Evolutionary conservation across 805 yeast genomes (phyloP).

Genomic region (Lachancea kluyveri): DNA sequence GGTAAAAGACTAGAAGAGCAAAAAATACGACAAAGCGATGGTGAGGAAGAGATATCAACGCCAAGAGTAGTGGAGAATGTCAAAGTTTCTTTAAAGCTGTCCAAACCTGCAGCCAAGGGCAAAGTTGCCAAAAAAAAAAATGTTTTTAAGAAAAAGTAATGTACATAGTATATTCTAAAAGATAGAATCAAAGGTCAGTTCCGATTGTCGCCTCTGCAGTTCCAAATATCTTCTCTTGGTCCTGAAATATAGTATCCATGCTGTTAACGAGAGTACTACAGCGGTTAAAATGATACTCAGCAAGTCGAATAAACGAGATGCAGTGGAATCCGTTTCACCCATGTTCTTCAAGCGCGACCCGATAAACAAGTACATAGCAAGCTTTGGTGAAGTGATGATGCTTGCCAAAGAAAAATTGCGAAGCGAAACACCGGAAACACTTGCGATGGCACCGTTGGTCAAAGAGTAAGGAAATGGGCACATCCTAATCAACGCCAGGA

Average conservation of each 20-base stretch:
- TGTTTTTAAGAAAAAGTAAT: slow-evolving; percentile 4
- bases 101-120: slow-evolving; percentile 2
- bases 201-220: slow-evolving; percentile 20
- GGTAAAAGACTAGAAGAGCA: slow-evolving; percentile 5
- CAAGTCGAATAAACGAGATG: slow-evolving; percentile 54
- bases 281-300: slow-evolving; percentile 54
- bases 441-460: slow-evolving; percentile 87
- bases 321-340: slow-evolving; percentile 49
- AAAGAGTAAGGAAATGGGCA: slow-evolving; percentile 93
- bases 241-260: slow-evolving; percentile 60
- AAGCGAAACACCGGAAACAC: slow-evolving; percentile 69
- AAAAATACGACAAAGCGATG: neutral
- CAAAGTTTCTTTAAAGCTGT: slow-evolving; percentile 4
- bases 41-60: neutral
- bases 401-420: slow-evolving; percentile 65
- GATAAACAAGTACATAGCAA: slow-evolving; percentile 66
- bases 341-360: slow-evolving; percentile 69
- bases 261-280: slow-evolving; percentile 48
- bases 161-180: slow-evolving; percentile 1
- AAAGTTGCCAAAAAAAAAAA: slow-evolving; percentile 8
- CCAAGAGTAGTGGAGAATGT: slow-evolving; percentile 1
- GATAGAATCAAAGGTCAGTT: slow-evolving; percentile 6
- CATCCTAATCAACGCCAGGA: slow-evolving; percentile 67
- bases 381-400: slow-evolving; percentile 72
- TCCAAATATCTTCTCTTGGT: slow-evolving; percentile 34